Base-by-base conservation (phyloP, 2,329 filamentous ascomycete species). In the Hysterium pulicare region DNA sequence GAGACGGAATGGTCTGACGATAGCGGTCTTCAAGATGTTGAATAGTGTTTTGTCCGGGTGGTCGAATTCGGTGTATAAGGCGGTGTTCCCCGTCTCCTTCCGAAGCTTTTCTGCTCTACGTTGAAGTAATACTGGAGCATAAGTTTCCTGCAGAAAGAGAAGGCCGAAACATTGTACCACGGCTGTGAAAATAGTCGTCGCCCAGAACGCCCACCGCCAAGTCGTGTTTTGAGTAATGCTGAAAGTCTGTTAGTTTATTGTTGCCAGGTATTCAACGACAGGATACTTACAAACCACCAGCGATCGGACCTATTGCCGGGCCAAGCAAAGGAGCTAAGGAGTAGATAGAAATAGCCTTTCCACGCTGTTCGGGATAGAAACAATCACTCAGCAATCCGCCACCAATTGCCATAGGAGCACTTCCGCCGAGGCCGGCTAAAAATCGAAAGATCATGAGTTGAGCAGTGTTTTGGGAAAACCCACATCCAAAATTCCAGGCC, bases 131-230 rank as follows among this genome's bases (percentile, higher is more conserved):
- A 77, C 77, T 0, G 83, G 82, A 0, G 74, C 77, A 61, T 86
- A 86, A 2, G 83, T 86, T 58, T 87, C 84, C 42, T 74, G 73
- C 1, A 82, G 71, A 49, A 83, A 75, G 59, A 83, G 77, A 37
- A 86, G 61, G 4, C 84, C 84, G 6, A 76, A 66, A 9, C 75
- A 45, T 57, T 86, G 82, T 38, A 88, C 77, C 10, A 79, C 45
- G 1, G 72, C 83, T 43, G 81, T 79, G 19, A 71, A 71, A 43
- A 87, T 83, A 1, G 80, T 79, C 1, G 82, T 84, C 0, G 79
- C 72, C 66, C 78, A 86, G 67, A 88, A 89, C 6, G 81, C 78
- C 85, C 85, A 89, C 30, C 84, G 75, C 86, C 86, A 89, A 1
- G 76, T 81, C 6, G 75, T 79, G 47, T 77, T 70, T 53, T 83